Evolutionary conservation across 352 stramenopile genomes (phyloP), one percentile per base, ranked within the genome.

Genomic region (Pythium angustatum): DNA sequence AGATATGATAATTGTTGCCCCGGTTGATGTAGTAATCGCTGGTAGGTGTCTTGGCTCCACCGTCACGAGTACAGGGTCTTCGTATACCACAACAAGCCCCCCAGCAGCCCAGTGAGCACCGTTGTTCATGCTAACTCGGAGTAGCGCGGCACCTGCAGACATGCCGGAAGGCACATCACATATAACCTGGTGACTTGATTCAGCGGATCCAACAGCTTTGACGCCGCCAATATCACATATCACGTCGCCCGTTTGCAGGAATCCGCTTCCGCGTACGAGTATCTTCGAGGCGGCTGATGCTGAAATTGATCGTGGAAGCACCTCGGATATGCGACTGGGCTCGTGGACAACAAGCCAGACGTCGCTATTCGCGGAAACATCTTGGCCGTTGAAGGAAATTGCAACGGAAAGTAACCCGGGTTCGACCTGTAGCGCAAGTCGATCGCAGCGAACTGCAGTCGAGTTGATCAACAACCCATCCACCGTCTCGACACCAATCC

Each of bases 301-400:
- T 31, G 36, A 33, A 24, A 70, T 38, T 21, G 62, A 70, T 15
- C 34, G 27, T 14, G 63, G 63, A 15, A 30, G 22, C 2, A 41
- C 21, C 19, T 21, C 17, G 8, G 10, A 24, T 3, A 66, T 22
- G 27, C 3, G 26, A 24, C 47, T 33, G 11, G 58, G 15, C 7
- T 62, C 26, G 44, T 71, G 58, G 11, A 66, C 57, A 12, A 58
- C 1, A 15, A 71, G 41, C 10, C 12, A 17, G 17, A 41, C 11
- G 15, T 57, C 64, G 19, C 4, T 48, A 0, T 10, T n/a, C 1
- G 11, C 40, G 17, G 41, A 44, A 31, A 63, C 66, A 44, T 71
- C 64, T 24, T 66, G 50, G 10, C 41, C 58, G 52, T 71, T 71
- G 15, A 71, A 27, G 19, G 64, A 71, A 33, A 71, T 21, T 26